Conservation (phyloP, 139 green algal genomes). For the Micractinium sp. region DNA sequence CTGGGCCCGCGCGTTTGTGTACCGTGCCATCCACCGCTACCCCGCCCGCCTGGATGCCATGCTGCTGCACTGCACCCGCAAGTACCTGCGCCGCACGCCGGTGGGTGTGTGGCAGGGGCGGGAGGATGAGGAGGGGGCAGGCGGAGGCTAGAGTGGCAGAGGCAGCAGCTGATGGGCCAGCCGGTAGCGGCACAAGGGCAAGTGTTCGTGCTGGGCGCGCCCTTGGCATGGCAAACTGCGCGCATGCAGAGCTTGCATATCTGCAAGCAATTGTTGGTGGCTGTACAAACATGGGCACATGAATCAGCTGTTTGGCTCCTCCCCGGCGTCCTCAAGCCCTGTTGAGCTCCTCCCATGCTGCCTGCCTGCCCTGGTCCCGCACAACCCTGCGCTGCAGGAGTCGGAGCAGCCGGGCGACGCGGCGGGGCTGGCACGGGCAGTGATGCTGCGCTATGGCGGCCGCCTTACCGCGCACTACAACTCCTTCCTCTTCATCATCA, state of each 20-base stretch:
- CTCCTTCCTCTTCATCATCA: not conserved
- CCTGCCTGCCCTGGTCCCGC: not conserved
- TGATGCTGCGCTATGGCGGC: not conserved
- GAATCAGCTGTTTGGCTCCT: too few species aligned
- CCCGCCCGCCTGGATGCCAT: constrained; percentile 24
- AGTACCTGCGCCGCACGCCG: not conserved
- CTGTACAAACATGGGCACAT: too few species aligned
- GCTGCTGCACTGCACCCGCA: constrained; percentile 3
- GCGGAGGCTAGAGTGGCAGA: not conserved
- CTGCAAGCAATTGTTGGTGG: too few species aligned
- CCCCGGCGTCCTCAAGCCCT: too few species aligned
- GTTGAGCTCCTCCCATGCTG: too few species aligned
- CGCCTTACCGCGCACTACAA: not conserved
- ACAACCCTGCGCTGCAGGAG: not conserved
- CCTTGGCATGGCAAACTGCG: too few species aligned
- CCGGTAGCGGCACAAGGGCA: not conserved
- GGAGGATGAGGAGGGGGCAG: not conserved
- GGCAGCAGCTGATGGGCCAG: too few species aligned
- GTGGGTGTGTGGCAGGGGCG: not conserved
- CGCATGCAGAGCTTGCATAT: too few species aligned
- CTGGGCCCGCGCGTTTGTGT: constrained; percentile 11
- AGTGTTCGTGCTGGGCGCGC: not conserved
- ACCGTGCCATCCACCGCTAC: not conserved
- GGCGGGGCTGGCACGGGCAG: not conserved
- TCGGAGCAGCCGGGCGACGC: not conserved